Evolutionary conservation across 768 basidiomycete species (phyloP).

Genomic region (Termitomyces sp.): DNA sequence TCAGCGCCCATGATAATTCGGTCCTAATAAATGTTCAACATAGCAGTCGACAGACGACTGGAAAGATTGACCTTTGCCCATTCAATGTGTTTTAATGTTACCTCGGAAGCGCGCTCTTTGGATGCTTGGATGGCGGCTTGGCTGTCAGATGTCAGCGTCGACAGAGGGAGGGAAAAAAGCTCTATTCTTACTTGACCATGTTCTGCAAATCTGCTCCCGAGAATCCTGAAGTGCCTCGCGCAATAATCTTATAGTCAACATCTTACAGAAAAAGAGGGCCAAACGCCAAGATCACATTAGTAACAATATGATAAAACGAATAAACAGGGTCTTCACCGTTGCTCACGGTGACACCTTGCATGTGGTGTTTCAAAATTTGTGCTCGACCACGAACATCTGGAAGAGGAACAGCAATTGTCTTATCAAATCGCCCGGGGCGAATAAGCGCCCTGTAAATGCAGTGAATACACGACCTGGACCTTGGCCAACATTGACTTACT

Average conservation of each 20-base stretch:
- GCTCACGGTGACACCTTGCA: slow-evolving; percentile 68
- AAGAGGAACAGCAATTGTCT: slow-evolving; percentile 85
- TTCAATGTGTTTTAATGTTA: slow-evolving; percentile 82
- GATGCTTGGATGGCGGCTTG: slow-evolving; percentile 95
- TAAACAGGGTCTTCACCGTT: slow-evolving; percentile 32
- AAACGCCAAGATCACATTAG: slow-evolving; percentile 6
- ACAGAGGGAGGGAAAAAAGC: background rate
- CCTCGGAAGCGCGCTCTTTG: slow-evolving; percentile 69
- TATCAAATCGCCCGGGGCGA: slow-evolving; percentile 95
- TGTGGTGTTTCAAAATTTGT: slow-evolving; percentile 91
- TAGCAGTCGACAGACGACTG: background rate
- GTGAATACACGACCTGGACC: slow-evolving; percentile 4
- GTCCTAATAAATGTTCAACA: slow-evolving; percentile 40
- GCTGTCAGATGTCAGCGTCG: slow-evolving; percentile 24
- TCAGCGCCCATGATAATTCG: slow-evolving; percentile 97
- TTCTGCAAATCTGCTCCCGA: slow-evolving; percentile 97
- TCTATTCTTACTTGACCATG: slow-evolving; percentile 76
- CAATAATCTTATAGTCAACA: slow-evolving; percentile 83
- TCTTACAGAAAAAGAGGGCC: slow-evolving; percentile 39
- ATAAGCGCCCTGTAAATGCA: slow-evolving; percentile 68
- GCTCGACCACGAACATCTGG: slow-evolving; percentile 93
- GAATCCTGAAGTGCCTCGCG: slow-evolving; percentile 93
- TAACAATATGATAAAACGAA: slow-evolving; percentile 1
- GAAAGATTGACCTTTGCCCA: slow-evolving; percentile 78
- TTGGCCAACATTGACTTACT: slow-evolving; percentile 39